Evolutionary conservation across 306 rosid genomes (phyloP), one percentile per base, ranked within the genome.

Genomic region (Spatholobus suberectus): DNA sequence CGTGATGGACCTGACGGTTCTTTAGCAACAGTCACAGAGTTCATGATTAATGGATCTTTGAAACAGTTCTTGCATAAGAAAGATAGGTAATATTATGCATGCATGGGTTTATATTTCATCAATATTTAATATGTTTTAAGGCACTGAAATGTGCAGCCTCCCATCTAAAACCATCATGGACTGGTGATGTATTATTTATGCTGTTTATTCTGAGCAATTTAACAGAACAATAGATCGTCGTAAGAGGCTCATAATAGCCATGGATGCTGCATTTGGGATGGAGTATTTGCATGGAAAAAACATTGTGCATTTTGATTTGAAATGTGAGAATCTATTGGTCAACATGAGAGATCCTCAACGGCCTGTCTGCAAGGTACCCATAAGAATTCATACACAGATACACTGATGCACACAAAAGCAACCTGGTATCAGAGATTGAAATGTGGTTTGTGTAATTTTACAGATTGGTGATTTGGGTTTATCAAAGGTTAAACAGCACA

Each of bases 241-340:
- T 9, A 96, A 96, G 87, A 90, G 99, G 85, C 93, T 96, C 75
- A 96, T 96, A 86, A 96, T 96, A 76, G 97, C 97, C 23, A 94
- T 94, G 99, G 99, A 96, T 91, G 97, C 99, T 87, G 97, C 99
- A 80, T 94, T 96, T 84, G 99, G 99, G 78, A 96, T 96, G 99
- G 99, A 96, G 85, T 96, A 96, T 86, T 86, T 96, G 90, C 99
- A 96, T 79, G 98, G 91, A 70, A 96, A 94, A 91, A 88, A 91
- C 83, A 91, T 96, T 79, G 99, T 96, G 37, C 99, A 96, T 91
- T 96, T 96, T 89, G 99, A 96, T 90, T 89, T 96, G 90, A 96
- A 96, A 84, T 96, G 98, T 62, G 99, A 94, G 89, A 96, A 96
- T 89, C 90, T 96, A 66, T 82, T 96, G 54, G 99, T 96, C 44